Conservation (phyloP, 768 basidiomycete genomes). For the Cystobasidium tubakii region DNA sequence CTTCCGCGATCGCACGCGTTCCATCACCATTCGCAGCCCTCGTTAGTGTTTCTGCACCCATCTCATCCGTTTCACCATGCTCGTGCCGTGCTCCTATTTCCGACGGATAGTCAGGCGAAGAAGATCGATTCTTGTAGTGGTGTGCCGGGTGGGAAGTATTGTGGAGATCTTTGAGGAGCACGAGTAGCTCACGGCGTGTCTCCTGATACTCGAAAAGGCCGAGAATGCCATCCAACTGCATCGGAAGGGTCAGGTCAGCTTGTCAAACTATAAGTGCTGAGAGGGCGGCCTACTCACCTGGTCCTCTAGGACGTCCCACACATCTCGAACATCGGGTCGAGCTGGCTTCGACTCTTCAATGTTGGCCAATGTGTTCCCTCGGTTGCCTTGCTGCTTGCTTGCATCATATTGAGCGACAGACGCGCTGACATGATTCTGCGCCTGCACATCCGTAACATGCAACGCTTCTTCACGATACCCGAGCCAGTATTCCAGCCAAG, state of each 20-base stretch:
- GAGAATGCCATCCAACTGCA: slow-evolving; percentile 27
- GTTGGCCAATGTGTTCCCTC: background rate
- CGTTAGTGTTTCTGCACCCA: background rate
- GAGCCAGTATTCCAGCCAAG: slow-evolving; percentile 29
- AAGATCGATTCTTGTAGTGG: slow-evolving; percentile 17
- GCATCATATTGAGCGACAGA: too few species aligned
- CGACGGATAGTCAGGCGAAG: background rate
- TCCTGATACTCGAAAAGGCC: slow-evolving; percentile 33
- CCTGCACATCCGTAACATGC: background rate
- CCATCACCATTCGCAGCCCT: background rate
- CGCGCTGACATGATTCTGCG: background rate
- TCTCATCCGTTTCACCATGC: slow-evolving; percentile 6
- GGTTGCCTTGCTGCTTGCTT: too few species aligned
- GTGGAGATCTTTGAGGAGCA: slow-evolving; percentile 9
- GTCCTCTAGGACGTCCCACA: slow-evolving; percentile 34
- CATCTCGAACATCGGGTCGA: slow-evolving; percentile 22
- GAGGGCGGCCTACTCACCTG: background rate
- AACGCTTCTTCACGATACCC: background rate
- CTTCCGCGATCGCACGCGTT: background rate
- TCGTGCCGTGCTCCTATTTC: background rate
- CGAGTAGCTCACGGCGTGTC: background rate
- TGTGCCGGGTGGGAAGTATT: slow-evolving; percentile 1
- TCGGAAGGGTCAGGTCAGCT: background rate
- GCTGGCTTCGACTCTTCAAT: background rate
- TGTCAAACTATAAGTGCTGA: background rate